phyloP scores from a whole-genome alignment of 305 asterid genomes.

The Stenogyne calaminthoides region DNA sequence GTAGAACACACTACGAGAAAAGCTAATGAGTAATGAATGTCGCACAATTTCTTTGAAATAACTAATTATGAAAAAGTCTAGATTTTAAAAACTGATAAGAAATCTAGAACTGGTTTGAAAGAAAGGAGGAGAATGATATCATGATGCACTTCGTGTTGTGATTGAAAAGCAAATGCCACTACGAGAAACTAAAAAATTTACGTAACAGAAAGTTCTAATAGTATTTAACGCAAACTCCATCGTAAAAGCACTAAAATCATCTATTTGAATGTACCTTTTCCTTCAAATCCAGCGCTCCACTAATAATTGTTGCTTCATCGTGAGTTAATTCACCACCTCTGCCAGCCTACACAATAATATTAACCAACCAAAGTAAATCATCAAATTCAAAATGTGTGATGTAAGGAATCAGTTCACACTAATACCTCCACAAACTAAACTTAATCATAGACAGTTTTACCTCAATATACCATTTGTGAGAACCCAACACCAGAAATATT shows the following conservation, averaged over 20 bases:
- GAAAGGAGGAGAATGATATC: background rate
- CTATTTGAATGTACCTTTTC: slow-evolving; percentile 56
- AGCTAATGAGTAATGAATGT: background rate
- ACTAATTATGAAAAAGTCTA: background rate
- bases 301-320: slow-evolving; percentile 89
- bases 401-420: slow-evolving; percentile 8
- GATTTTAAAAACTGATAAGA: slow-evolving; percentile 14
- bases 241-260: background rate
- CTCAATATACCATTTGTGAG: slow-evolving; percentile 92
- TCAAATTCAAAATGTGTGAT: background rate
- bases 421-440: no score
- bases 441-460: no score
- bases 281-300: slow-evolving; percentile 98
- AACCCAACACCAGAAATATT: slow-evolving; percentile 44
- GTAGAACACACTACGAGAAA: background rate
- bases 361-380: slow-evolving; percentile 21
- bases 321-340: slow-evolving; percentile 97
- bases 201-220: background rate
- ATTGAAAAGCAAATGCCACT: background rate
- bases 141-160: background rate
- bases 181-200: background rate
- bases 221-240: background rate
- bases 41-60: background rate
- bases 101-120: background rate
- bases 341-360: slow-evolving; percentile 70